Base-by-base conservation (phyloP, 805 yeast species). In the Trichomonascus vanleenenianus region DNA sequence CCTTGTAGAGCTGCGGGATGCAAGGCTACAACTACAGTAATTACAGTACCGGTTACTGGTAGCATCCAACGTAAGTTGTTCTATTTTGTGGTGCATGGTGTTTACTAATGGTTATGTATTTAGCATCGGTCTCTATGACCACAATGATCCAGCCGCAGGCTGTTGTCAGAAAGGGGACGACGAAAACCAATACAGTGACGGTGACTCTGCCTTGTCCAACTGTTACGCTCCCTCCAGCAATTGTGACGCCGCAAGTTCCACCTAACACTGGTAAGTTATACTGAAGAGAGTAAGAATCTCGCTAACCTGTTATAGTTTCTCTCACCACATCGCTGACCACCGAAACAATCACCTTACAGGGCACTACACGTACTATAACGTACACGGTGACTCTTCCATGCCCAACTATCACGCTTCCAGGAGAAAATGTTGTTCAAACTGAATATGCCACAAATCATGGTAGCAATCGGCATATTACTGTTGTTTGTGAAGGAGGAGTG, bases 181-280 rank as follows among this genome's bases (percentile, higher is more conserved):
- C 52, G 12, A 37, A 30, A 14, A 14, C 20, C 5, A 36, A 44
- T 2, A 48, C 47, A 2, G 39, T 50, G n/a, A 40, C 50, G 2
- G 44, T 52, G 8, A 41, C 52, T 6, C 18, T 50, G 12, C 55
- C 55, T 4, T 52, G 54, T 39, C 51, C 48, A 18, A 47, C 50
- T 22, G 45, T 43, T 14, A 47, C 50, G 2, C 22, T 43, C 6
- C 44, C 44, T 12, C 15, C 25, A 25, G 14, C 5, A 4, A 39
- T 42, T 33, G 44, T 42, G 33, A 32, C 39, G 8, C 39, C 39
- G 11, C 44, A 42, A 16, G 44, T 42, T 14, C 44, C 44, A 15
- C 44, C 44, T 4, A 42, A 42, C 14, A 32, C 44, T 9, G 39
- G 50, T 25, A 45, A 16, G 41, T 45, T 33, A 15, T 5, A 3